A percentile compares a stretch with the other conserved stretches of the same genome.
Evolutionary conservation across 1,284 basidiomycete genomes (phyloP).

Genomic region (Trametes hirsuta): DNA sequence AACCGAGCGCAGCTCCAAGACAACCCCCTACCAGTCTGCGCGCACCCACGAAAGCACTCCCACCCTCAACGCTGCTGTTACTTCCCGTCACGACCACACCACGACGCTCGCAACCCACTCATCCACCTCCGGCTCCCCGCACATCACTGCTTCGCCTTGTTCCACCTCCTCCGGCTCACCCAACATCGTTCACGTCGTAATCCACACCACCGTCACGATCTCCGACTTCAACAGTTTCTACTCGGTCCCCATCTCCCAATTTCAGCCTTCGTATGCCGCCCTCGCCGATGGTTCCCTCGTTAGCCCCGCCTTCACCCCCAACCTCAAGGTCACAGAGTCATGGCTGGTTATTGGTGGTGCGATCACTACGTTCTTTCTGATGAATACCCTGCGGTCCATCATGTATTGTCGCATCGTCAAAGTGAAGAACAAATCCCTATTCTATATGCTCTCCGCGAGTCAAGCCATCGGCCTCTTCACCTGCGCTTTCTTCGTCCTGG

Average conservation of each 20-base stretch:
- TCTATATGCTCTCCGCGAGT: slow-evolving; percentile 56
- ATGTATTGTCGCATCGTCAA: slow-evolving; percentile 57
- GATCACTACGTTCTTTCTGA: slow-evolving; percentile 54
- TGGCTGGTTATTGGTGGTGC: slow-evolving; percentile 52
- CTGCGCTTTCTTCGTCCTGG: slow-evolving; percentile 46
- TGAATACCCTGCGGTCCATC: slow-evolving; percentile 55
- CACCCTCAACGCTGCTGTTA: too few relatives aligned
- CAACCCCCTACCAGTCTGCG: too few relatives aligned
- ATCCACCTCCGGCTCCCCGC: not conserved
- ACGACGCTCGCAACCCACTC: not conserved
- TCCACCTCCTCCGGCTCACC: slow-evolving; percentile 4
- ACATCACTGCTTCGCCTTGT: slow-evolving; percentile 13
- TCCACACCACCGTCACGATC: slow-evolving; percentile 54
- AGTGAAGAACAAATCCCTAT: slow-evolving; percentile 65
- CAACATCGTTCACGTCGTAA: slow-evolving; percentile 46
- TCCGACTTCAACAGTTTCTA: slow-evolving; percentile 53
- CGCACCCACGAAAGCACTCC: too few relatives aligned
- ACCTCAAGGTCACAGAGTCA: slow-evolving; percentile 46
- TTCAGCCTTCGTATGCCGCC: slow-evolving; percentile 51
- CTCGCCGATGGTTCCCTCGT: slow-evolving; percentile 63
- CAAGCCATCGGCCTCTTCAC: slow-evolving; percentile 56
- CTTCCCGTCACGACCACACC: not conserved
- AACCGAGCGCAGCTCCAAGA: not conserved
- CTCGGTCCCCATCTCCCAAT: slow-evolving; percentile 44
- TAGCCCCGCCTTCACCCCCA: slow-evolving; percentile 48